phyloP scores from a whole-genome alignment of 441 rosid genomes.

The Dalechampia spathulata region DNA sequence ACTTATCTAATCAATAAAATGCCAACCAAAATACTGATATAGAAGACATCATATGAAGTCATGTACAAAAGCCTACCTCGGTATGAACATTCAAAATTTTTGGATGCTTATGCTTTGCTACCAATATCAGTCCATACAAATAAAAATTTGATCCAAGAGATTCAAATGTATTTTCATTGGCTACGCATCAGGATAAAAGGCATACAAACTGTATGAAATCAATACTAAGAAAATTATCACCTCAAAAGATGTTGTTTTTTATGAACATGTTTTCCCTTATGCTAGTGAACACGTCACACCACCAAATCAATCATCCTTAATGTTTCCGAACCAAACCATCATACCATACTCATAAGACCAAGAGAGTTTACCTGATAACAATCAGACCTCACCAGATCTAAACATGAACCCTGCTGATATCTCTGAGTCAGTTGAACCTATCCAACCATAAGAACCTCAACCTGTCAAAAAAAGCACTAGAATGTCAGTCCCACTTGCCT shows the following conservation, averaged over 20 bases:
- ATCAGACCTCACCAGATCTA: neutral
- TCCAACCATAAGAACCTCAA: neutral
- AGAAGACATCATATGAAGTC: slow-evolving; percentile 2
- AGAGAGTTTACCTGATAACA: too few relatives aligned
- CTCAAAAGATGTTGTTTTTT: neutral
- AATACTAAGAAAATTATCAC: neutral
- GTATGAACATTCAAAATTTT: neutral
- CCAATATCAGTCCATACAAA: neutral
- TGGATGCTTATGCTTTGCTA: neutral
- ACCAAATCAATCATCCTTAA: too few relatives aligned
- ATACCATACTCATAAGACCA: too few relatives aligned
- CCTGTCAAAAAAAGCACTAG: neutral
- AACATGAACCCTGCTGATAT: too few relatives aligned
- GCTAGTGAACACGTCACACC: too few relatives aligned
- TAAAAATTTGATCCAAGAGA: too few relatives aligned
- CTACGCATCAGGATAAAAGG: neutral
- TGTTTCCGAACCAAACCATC: too few relatives aligned
- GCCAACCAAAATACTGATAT: neutral
- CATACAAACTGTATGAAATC: neutral
- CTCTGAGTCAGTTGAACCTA: too few relatives aligned
- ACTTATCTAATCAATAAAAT: neutral
- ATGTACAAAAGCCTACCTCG: neutral
- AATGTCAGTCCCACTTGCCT: neutral
- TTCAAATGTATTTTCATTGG: neutral
- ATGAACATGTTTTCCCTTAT: neutral